Evolutionary conservation across 2,329 filamentous ascomycete species (phyloP).

Genomic region (Neonectria faginata): DNA sequence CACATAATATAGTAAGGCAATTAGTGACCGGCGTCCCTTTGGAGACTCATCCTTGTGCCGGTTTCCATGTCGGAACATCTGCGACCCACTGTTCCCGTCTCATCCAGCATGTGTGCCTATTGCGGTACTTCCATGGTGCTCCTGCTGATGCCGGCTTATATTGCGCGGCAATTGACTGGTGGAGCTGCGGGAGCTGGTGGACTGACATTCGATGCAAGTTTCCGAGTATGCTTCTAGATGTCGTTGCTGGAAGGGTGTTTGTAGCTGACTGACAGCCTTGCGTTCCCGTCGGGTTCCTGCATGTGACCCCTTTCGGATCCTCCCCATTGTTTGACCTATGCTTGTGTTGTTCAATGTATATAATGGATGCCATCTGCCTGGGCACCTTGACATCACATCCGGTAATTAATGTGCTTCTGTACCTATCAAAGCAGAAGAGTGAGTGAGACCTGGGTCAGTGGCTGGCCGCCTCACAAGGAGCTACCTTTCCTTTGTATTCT

Average conservation of each 20-base stretch:
- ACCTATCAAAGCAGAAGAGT: not conserved
- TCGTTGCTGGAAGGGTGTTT: not conserved
- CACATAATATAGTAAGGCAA: no score
- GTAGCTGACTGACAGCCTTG: not conserved
- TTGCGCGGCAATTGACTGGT: constrained; percentile 17
- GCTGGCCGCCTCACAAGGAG: not conserved
- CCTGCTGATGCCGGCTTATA: constrained; percentile 15
- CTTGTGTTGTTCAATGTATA: not conserved
- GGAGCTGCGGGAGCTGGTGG: constrained; percentile 1
- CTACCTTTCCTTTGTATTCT: not conserved
- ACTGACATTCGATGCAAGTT: not conserved
- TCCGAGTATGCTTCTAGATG: not conserved
- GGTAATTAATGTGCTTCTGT: not conserved
- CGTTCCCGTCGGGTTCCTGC: not conserved
- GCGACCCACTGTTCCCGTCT: constrained; percentile 13
- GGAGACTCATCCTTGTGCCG: not conserved
- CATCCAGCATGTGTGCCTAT: not conserved
- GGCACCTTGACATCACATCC: no score
- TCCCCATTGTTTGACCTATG: not conserved
- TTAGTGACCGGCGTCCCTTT: no score
- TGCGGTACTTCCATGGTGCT: not conserved
- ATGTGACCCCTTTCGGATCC: not conserved
- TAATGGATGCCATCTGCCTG: not conserved
- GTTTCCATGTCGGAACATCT: not conserved
- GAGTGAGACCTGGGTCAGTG: not conserved